Evolutionary conservation across 148 eudicot genomes (phyloP).

Genomic region (Spergularia marina): DNA sequence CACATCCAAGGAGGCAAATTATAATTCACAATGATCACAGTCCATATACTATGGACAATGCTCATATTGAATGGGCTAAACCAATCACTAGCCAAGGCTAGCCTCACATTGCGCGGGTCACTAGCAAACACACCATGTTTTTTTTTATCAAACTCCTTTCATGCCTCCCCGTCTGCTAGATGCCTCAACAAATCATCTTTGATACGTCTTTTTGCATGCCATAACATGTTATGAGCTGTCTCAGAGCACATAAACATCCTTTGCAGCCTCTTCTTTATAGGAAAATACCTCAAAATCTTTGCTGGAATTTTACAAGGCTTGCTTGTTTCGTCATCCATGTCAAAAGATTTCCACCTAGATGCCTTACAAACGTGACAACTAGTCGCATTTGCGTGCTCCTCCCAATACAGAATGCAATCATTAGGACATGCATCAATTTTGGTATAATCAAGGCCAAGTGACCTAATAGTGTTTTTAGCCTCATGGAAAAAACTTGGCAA

Average conservation of each 20-base stretch:
- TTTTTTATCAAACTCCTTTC: not conserved
- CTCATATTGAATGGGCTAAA: not conserved
- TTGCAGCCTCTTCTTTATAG: conserved; percentile 7
- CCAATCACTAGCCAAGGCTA: not conserved
- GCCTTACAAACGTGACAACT: not conserved
- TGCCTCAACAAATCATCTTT: not conserved
- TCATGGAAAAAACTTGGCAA: not conserved
- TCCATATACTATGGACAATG: too few species aligned
- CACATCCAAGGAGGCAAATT: conserved; percentile 10
- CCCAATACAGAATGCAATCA: conserved; percentile 9
- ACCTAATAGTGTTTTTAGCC: not conserved
- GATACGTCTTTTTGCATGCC: not conserved
- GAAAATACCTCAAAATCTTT: conserved; percentile 7
- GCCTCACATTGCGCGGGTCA: not conserved
- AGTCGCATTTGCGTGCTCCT: not conserved
- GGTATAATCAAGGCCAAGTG: not conserved
- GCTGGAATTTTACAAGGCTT: not conserved
- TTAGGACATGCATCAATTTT: not conserved
- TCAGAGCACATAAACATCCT: not conserved
- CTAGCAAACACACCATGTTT: too few species aligned
- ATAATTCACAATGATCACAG: not conserved
- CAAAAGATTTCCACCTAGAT: not conserved
- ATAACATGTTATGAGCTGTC: not conserved
- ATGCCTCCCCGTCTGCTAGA: not conserved
- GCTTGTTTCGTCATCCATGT: not conserved